Conservation (phyloP, 371 early-diverging fungal genomes). For the Quaeritorhiza haematococci region DNA sequence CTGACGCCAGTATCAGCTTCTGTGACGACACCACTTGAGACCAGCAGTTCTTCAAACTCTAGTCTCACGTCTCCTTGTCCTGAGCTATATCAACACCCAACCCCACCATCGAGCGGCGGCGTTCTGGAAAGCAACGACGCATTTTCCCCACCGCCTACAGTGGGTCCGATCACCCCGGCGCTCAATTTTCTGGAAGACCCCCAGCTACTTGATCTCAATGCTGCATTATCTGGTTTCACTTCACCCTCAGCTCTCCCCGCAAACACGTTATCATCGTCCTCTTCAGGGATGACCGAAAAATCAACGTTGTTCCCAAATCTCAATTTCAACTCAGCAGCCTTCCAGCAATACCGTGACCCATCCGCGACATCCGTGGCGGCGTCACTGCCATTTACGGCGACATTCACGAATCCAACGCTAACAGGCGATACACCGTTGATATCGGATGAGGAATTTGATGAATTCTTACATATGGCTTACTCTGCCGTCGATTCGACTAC, state of each 20-base stretch:
- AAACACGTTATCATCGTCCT: not conserved
- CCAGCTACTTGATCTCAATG: no score
- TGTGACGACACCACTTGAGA: not conserved
- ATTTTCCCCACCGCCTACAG: no score
- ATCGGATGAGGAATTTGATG: slow-evolving; percentile 14
- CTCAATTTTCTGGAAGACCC: no score
- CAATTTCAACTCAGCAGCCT: slow-evolving; percentile 5
- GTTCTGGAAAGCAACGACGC: no score
- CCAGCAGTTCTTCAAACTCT: not conserved
- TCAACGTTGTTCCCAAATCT: slow-evolving; percentile 1
- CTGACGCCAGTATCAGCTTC: not conserved
- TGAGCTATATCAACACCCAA: not conserved
- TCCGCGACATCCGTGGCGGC: not conserved
- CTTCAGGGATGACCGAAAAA: not conserved
- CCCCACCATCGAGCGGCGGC: no score
- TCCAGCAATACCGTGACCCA: slow-evolving; percentile 11
- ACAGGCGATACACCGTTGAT: not conserved
- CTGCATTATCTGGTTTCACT: no score
- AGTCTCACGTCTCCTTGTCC: not conserved
- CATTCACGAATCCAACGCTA: slow-evolving; percentile 8
- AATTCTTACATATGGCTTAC: slow-evolving; percentile 6
- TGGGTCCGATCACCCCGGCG: no score
- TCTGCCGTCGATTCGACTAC: slow-evolving; percentile 1
- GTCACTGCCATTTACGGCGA: slow-evolving; percentile 7
- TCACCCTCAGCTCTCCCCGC: not conserved